A percentile compares a stretch with the other conserved stretches of the same genome.
Conservation (phyloP, 768 basidiomycete genomes). For the Russula ochroleuca region DNA sequence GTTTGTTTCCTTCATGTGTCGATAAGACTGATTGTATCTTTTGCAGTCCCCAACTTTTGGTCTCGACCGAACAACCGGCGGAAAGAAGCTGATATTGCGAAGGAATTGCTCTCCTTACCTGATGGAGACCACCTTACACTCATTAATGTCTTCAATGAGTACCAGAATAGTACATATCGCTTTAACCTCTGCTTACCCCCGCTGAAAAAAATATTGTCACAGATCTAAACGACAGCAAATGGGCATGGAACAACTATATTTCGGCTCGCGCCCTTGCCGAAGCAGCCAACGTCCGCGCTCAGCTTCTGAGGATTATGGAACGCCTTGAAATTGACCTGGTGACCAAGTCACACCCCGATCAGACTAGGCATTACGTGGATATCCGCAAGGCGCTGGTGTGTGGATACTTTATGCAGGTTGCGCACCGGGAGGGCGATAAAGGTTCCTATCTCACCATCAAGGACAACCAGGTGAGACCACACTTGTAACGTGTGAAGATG, state of each 20-base stretch:
- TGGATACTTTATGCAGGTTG: slow-evolving; percentile 98
- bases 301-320: slow-evolving; percentile 89
- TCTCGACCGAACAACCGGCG: slow-evolving; percentile 81
- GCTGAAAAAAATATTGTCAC: background rate
- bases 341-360: slow-evolving; percentile 58
- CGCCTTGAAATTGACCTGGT: slow-evolving; percentile 76
- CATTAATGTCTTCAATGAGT: slow-evolving; percentile 93
- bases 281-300: slow-evolving; percentile 89
- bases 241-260: slow-evolving; percentile 90
- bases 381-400: slow-evolving; percentile 81
- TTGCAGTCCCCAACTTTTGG: slow-evolving; percentile 89
- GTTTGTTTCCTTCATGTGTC: slow-evolving; percentile 26
- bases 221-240: slow-evolving; percentile 61
- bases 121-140: slow-evolving; percentile 94
- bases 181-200: background rate
- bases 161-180: slow-evolving; percentile 61
- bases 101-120: slow-evolving; percentile 81
- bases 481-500: background rate
- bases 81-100: slow-evolving; percentile 90
- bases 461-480: slow-evolving; percentile 72
- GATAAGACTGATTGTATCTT: background rate
- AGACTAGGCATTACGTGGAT: slow-evolving; percentile 48
- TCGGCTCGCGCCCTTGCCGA: slow-evolving; percentile 78
- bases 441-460: slow-evolving; percentile 86
- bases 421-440: slow-evolving; percentile 91